Evolutionary conservation across 345 rosid species (phyloP), one percentile per base, ranked within the genome.

Genomic region (Euphorbia tirucalli): DNA sequence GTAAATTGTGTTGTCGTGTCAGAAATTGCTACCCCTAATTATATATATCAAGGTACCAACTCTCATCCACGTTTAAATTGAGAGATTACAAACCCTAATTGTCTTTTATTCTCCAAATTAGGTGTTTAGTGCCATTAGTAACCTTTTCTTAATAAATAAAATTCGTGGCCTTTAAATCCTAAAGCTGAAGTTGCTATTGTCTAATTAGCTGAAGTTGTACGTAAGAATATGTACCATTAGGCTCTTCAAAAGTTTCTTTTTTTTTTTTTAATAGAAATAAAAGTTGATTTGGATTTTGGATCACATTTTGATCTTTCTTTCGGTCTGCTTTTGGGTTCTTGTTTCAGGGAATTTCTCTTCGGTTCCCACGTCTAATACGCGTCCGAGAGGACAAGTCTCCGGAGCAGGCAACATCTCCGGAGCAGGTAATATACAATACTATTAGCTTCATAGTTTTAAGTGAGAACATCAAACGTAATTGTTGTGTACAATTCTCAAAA

Each of bases 351-450:
- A 86, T 92, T 57, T 90, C 97, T 68, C 91, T 92, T 10, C 91
- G 96, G 25, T 95, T 92, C 84, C 96, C 99, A 31, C 94, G 96
- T 19, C 79, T 95, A 37, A 58, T 95, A 37, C 92, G 89, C 63
- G 94, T 92, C 77, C 81, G 97, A 31, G 90, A 85, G 77, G 99
- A 95, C 67, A 92, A 92, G 84, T 71, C 79, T 43, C 98, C 98
- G 22, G 97, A 92, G 83, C 81, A 85, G 55, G 96, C 96, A 58
- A 78, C 97, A 69, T 83, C 98, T 63, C 80, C 98, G 9, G 96
- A 89, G 65, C 96, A 88, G 97, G 98, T 95, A 70, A 81, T 77
- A 55, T 55, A 41, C 28, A 10, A 48, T 67, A 11, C 58, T 64
- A 27, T 19, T 76, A 41, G 52, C 56, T 44, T 28, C 63, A 66